Base-by-base conservation (phyloP, 345 rosid genomes). In the Combretum micranthum region DNA sequence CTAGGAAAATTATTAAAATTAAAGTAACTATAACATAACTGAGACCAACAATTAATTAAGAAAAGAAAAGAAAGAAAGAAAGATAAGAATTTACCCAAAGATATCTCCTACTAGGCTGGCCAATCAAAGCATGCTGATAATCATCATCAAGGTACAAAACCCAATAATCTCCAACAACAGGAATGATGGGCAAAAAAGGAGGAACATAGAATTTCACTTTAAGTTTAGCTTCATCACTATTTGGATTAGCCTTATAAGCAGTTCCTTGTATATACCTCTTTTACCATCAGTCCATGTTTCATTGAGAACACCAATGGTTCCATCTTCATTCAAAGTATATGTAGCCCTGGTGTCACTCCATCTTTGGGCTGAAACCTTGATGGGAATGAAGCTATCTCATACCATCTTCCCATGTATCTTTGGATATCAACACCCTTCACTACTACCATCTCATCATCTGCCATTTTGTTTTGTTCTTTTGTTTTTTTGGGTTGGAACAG, bases 331-430 rank as follows among this genome's bases (percentile, higher is more conserved):
- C 60, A 92, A 57, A 14, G 77, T 76, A 63, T 88, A 88, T 11
- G 96, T 92, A 44, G 96, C 98, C 43, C 95, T 76, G 2, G 95
- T 86, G 77, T 88, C 57, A 1, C 77, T 4, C 98, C 93, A 69
- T 79, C 61, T 64, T 59, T 80, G 8, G 98, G 98, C 60, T 92
- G 98, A 64, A 83, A 83, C n/a, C 19, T 12, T 2, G 98, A 86
- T 0, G 93, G 98, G 64, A 86, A 84, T 17, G 89, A 83, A 7
- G 96, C 96, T 44, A 92, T 84, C 72, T 92, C 98, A 71, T 92
- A 83, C 96, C 96, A 88, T 47, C 95, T 77, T 3, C 96, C 98
- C 95, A 83, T 86, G 80, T 86, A 92, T 26, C 86, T 74, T 59
- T 70, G 50, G 60, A 88, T 1, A 67, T 93, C 94, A 6, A 93